Evolutionary conservation across 192 early-diverging fungal species (phyloP), one percentile per base, ranked within the genome.

Genomic region (Jimgerdemannia flammicorona): DNA sequence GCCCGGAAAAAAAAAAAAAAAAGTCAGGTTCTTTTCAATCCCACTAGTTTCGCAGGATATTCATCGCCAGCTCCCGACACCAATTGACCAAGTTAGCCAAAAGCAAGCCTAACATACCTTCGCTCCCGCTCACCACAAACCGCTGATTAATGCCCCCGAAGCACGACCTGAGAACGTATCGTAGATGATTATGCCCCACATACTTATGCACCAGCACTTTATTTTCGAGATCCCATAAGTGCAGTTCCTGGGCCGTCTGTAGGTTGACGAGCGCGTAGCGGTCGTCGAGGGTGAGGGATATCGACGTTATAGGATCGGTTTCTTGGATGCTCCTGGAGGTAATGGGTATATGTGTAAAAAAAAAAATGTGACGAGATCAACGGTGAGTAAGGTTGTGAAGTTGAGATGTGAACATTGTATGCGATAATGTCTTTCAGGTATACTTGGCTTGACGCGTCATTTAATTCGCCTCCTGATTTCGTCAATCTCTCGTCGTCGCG

Each of bases 51-150:
- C 29, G 29, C 29, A 29, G 29, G 29, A 29, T 29, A 29, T 29
- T 1, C 29, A 29, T 29, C 29, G 29, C 29, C 29, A 29, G 29
- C 29, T 29, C 29, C 29, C 29, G 29, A 29, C 29, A 29, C 29
- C 29, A 29, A 29, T 29, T 11, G 40, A 20, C 43, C 40, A 20
- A 80, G 4, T 40, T 8, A 40, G 49, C 41, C 4, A 3, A 18
- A 66, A 43, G 14, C 29, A 59, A 20, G 40, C 29, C 14, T 10
- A 64, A 85, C 72, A 17, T 75, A 91, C 92, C 94, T 87, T 98
- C 95, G 81, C 96, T 99, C n/a, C 97, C 97, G 73, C 93, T 93
- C 2, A 93, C 77, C 19, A 99, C 89, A 76, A 97, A 95, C 44
- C 89, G 87, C 63, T 97, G 89, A 67, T 92, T 83, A 39, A 87